Evolutionary conservation across 176 grass and related monocot species (phyloP).

Genomic region (Eleusine indica): DNA sequence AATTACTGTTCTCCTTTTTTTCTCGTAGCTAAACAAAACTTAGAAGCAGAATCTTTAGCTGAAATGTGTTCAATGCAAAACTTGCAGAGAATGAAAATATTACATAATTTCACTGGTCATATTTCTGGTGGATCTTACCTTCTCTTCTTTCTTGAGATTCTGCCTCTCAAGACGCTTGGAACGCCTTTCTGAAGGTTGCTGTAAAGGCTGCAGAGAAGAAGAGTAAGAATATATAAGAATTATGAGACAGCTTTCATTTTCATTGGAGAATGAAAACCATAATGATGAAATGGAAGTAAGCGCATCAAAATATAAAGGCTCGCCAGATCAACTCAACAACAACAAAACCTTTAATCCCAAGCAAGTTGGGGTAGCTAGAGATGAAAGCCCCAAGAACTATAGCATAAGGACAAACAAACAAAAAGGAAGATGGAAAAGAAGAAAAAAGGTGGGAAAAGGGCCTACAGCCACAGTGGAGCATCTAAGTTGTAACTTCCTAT

Average conservation of each 20-base stretch:
- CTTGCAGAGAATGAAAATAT: neutral
- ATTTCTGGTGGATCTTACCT: constrained; percentile 31
- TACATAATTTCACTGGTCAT: neutral
- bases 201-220: constrained; percentile 35
- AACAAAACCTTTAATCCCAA: no score
- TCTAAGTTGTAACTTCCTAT: no score
- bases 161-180: constrained; percentile 59
- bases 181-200: constrained; percentile 47
- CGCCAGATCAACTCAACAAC: neutral
- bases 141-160: constrained; percentile 50
- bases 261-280: constrained; percentile 13
- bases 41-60: neutral
- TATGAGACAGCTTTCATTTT: constrained; percentile 13
- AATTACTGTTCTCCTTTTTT: constrained; percentile 9
- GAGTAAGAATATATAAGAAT: constrained; percentile 45
- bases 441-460: no score
- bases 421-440: no score
- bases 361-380: no score
- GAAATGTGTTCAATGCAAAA: constrained; percentile 16
- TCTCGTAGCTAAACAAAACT: constrained; percentile 4
- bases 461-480: no score
- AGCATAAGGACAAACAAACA: no score
- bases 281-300: constrained; percentile 2
- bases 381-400: no score
- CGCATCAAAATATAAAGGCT: neutral